phyloP scores from a whole-genome alignment of 2,329 filamentous ascomycete species.

The Trichoderma lentiforme region DNA sequence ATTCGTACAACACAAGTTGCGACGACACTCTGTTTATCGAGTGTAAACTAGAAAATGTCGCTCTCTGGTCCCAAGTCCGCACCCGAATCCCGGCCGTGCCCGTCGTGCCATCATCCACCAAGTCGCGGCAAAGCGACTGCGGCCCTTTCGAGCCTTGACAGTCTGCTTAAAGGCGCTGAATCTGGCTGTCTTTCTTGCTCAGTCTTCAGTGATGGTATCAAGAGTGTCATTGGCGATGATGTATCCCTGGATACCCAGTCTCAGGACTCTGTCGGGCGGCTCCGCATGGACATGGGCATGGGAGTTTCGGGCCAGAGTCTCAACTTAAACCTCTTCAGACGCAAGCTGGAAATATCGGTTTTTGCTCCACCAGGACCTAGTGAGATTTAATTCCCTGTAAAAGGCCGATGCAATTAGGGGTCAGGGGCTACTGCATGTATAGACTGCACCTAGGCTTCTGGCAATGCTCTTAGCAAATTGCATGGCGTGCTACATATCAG shows the following conservation, averaged over 20 bases:
- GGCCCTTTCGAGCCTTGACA: not conserved
- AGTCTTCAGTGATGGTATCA: not conserved
- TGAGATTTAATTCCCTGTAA: not conserved
- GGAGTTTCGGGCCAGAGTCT: not conserved
- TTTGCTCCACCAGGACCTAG: slow-evolving; percentile 1
- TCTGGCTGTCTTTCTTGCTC: not conserved
- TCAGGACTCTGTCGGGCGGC: not conserved
- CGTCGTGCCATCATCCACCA: not conserved
- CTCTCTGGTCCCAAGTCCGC: not conserved
- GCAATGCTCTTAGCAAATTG: not conserved
- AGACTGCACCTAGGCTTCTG: not conserved
- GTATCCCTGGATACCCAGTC: not conserved
- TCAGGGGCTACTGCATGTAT: not conserved
- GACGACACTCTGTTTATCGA: not conserved
- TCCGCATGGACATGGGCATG: slow-evolving; percentile 9
- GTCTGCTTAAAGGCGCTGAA: not conserved
- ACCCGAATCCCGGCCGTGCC: slow-evolving; percentile 2
- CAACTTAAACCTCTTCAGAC: not conserved
- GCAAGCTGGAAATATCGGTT: slow-evolving; percentile 4
- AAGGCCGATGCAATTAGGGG: not conserved
- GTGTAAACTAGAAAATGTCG: not conserved
- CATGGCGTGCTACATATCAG: not conserved
- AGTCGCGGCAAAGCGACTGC: not conserved
- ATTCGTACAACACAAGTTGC: not conserved
- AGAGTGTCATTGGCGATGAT: not conserved